phyloP scores from a whole-genome alignment of 306 rosid genomes.

The Fragaria iinumae region DNA sequence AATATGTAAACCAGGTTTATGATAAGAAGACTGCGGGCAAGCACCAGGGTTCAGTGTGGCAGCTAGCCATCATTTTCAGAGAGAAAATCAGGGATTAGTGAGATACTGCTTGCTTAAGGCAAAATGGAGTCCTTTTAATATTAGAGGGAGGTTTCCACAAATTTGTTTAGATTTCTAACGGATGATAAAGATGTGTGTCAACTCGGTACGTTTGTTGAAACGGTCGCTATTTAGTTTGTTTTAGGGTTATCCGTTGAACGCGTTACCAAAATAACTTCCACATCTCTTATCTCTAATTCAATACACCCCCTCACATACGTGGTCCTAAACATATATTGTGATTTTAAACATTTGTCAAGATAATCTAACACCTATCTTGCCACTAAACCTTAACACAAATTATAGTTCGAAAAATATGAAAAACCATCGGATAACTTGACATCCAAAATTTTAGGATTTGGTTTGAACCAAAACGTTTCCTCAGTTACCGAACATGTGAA shows the following conservation, averaged over 20 bases:
- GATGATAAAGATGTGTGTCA: neutral
- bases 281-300: neutral
- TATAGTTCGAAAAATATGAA: too few relatives aligned
- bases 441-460: neutral
- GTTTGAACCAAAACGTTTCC: neutral
- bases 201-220: neutral
- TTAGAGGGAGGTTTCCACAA: neutral
- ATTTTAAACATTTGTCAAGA: too few relatives aligned
- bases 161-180: neutral
- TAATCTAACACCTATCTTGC: too few relatives aligned
- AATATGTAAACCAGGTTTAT: neutral
- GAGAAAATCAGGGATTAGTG: neutral
- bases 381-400: too few relatives aligned
- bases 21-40: neutral
- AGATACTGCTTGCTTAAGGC: neutral
- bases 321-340: too few relatives aligned
- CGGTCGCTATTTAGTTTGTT: neutral
- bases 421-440: too few relatives aligned
- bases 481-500: neutral
- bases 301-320: too few relatives aligned
- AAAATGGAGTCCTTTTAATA: neutral
- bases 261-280: neutral
- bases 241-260: neutral
- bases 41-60: neutral
- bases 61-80: conserved; percentile 15